Evolutionary conservation across 2,329 filamentous ascomycete genomes (phyloP).

Genomic region (Zasmidium cellare): DNA sequence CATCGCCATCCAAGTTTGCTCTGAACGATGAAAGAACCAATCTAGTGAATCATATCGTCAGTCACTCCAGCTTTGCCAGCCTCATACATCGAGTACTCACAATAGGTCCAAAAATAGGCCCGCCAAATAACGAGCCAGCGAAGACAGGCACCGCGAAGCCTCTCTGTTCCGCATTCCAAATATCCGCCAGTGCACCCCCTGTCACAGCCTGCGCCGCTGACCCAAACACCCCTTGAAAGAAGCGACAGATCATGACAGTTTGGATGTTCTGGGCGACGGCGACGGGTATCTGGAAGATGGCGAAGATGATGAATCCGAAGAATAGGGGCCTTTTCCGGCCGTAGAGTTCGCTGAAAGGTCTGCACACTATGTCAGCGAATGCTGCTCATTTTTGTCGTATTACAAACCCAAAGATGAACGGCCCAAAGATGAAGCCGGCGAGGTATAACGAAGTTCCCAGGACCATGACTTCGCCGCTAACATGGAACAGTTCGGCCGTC

Average conservation of each 20-base stretch:
- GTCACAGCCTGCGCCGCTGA: slow-evolving; percentile 46
- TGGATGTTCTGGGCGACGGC: slow-evolving; percentile 45
- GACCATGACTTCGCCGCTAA: not conserved
- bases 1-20: slow-evolving; percentile 43
- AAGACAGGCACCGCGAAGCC: slow-evolving; percentile 61
- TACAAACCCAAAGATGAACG: slow-evolving; percentile 39
- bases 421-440: slow-evolving; percentile 59
- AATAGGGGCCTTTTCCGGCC: slow-evolving; percentile 43
- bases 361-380: not conserved
- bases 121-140: slow-evolving; percentile 65
- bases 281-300: slow-evolving; percentile 41
- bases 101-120: slow-evolving; percentile 61
- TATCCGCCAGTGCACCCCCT: slow-evolving; percentile 48
- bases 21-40: slow-evolving; percentile 43
- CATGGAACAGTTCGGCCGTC: slow-evolving; percentile 8
- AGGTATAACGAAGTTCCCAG: slow-evolving; percentile 60
- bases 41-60: slow-evolving; percentile 17
- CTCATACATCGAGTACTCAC: slow-evolving; percentile 29
- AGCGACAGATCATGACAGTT: slow-evolving; percentile 46
- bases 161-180: slow-evolving; percentile 42
- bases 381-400: not conserved
- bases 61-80: not conserved
- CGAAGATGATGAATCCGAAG: slow-evolving; percentile 37
- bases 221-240: slow-evolving; percentile 45
- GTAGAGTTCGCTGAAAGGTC: slow-evolving; percentile 58